Percentiles rank a stretch among this genome's conserved stretches.
phyloP scores from a whole-genome alignment of 225 moss, liverwort and hornwort genomes.

The Pseudoscleropodium purum region DNA sequence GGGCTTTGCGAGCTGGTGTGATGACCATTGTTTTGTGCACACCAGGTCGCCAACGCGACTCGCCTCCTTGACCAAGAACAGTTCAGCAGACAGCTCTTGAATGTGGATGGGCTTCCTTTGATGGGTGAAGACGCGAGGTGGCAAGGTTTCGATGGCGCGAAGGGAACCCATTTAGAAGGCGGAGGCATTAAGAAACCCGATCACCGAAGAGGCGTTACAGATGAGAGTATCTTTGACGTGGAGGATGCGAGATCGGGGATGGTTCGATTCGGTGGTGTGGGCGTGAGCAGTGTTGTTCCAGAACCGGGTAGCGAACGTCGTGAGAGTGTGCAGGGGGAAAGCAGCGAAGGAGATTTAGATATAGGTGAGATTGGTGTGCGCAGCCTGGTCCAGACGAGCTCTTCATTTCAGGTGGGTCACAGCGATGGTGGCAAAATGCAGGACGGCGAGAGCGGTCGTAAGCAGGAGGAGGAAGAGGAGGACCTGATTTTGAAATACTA shows the following conservation, averaged over 20 bases:
- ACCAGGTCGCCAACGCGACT: slow-evolving; percentile 48
- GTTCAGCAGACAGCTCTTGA: slow-evolving; percentile 39
- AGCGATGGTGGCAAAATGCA: slow-evolving; percentile 25
- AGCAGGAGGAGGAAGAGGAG: slow-evolving; percentile 66
- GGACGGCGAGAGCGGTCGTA: slow-evolving; percentile 39
- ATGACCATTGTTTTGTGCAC: not conserved
- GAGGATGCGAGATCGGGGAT: slow-evolving; percentile 37
- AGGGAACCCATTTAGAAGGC: slow-evolving; percentile 23
- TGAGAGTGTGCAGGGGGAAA: slow-evolving; percentile 71
- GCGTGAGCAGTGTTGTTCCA: slow-evolving; percentile 77
- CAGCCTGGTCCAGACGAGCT: slow-evolving; percentile 30
- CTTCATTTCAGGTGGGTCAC: slow-evolving; percentile 32
- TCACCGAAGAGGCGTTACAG: slow-evolving; percentile 45
- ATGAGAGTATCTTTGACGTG: slow-evolving; percentile 24
- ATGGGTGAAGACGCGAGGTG: slow-evolving; percentile 65
- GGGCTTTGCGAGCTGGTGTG: not conserved
- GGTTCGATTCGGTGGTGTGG: slow-evolving; percentile 74
- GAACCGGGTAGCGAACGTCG: slow-evolving; percentile 80
- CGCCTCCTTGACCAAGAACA: slow-evolving; percentile 55
- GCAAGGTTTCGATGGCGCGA: slow-evolving; percentile 63
- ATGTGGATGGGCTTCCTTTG: slow-evolving; percentile 50
- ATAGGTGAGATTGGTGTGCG: slow-evolving; percentile 40
- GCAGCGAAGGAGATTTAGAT: slow-evolving; percentile 68
- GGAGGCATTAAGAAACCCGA: slow-evolving; percentile 49
- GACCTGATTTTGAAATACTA: slow-evolving; percentile 85